Base-by-base conservation (phyloP, 106 monocot genomes). In the Chionographis japonica region DNA sequence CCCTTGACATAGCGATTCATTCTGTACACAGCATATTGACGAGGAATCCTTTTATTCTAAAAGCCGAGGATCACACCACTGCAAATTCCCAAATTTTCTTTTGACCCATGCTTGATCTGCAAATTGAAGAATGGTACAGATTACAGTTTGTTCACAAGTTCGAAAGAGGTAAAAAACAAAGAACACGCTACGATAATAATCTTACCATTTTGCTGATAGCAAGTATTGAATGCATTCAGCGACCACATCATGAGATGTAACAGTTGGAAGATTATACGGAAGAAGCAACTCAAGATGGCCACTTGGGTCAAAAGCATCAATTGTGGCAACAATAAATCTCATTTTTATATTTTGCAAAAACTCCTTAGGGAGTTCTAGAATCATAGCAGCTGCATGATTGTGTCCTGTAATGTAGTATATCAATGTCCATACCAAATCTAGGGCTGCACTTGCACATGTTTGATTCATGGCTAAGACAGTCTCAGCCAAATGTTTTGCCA, bases 391-490 rank as follows among this genome's bases (percentile, higher is more conserved):
- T 42, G 82, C 80, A 59, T 74, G 58, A 49, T 98, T 79, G 40
- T 73, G 76, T 49, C 97, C 97, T 27, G 75, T 74, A 59, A 85
- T 81, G 64, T 54, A 55, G 72, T 90, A 98, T 5, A 87, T 61
- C 75, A 98, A 75, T 62, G 75, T 87, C 81, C 92, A 86, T 59
- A 98, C 81, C 66, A 92, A 77, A 43, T 76, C 76, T 17, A 85
- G 18, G 58, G 87, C 85, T 56, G 83, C 85, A 62, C 61, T 63
- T 50, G 76, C 81, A 73, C 76, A 78, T 67, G 49, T 67, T 35
- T 67, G 63, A 12, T 81, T 76, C 87, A 93, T 83, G 52, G 60
- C 68, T 46, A 82, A 74, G 37, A 90, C 67, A 68, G 66, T 75
- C 56, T 76, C 69, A 42, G 79, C 83, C 74, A 98, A 62, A 52